Evolutionary conservation across 2,329 filamentous ascomycete species (phyloP), one percentile per base, ranked within the genome.

Genomic region (Xenoacremonium recifei): DNA sequence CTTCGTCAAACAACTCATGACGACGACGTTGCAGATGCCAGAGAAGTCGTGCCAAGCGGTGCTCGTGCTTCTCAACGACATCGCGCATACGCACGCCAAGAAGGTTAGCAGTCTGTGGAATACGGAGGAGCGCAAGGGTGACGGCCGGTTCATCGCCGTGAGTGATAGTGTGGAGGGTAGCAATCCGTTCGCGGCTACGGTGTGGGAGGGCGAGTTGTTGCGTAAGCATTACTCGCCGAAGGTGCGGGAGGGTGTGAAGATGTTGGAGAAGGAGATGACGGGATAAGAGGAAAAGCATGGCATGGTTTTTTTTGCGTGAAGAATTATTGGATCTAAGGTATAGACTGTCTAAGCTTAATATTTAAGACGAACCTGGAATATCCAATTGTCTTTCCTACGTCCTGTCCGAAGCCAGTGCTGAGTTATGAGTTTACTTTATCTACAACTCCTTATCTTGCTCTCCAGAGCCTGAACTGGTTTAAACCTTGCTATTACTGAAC

Each of bases 161-260:
- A 81, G 82, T 33, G 76, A 77, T 20, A 87, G 85, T 50, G 79
- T 95, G 4, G 92, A 96, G 66, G 84, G 80, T 6, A 91, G 85
- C 53, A 97, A 97, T 67, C 90, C 92, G 1, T 95, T 93, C 66
- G 87, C 91, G 1, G 82, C 84, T 4, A 96, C 89, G 0, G 77
- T 95, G 1, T 99, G 92, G 93, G 93, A 97, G 63, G 90, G 89
- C 1, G 93, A 97, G 69, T 62, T 99, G 44, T 64, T 99, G 55
- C 76, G 85, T 60, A 77, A 79, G 53, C 93, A 99, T 69, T 99
- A 87, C 63, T 90, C 87, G 54, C 92, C 91, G 6, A 84, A 84
- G 59, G 86, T 99, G 2, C 77, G 89, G 51, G 89, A 95, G 58
- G 85, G 85, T 1, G 71, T 87, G 4, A 77, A 78, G 63, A 65